phyloP scores from a whole-genome alignment of 129 eudicot species.

The Calendula officinalis region DNA sequence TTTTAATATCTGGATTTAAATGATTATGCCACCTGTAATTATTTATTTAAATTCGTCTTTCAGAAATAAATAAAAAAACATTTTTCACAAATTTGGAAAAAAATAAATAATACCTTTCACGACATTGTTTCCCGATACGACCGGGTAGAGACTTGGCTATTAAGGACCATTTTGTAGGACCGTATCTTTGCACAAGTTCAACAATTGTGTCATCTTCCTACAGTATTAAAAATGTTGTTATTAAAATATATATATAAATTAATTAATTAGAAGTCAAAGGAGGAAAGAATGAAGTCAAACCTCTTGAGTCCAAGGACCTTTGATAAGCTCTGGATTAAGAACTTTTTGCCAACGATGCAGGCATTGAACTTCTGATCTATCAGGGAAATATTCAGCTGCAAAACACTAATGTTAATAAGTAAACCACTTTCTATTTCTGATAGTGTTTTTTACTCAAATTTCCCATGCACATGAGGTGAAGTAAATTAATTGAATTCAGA shows the following conservation, averaged over 20 bases:
- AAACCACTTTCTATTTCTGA: not conserved
- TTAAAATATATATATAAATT: not conserved
- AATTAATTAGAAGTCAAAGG: constrained; percentile 10
- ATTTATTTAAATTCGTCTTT: constrained; percentile 16
- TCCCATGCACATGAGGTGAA: not conserved
- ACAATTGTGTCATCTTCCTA: constrained; percentile 94
- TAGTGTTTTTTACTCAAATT: not conserved
- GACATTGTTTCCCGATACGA: constrained; percentile 98
- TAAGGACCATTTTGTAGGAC: constrained; percentile 95
- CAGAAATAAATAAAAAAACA: not conserved
- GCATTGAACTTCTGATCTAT: constrained; percentile 97
- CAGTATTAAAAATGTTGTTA: constrained; percentile 5
- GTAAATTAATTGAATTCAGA: not conserved
- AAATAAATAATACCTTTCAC: constrained; percentile 67
- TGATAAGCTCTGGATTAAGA: constrained; percentile 94
- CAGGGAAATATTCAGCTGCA: constrained; percentile 92
- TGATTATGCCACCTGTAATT: constrained; percentile 97
- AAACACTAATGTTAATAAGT: constrained; percentile 29
- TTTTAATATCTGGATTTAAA: constrained; percentile 82
- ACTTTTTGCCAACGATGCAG: constrained; percentile 99
- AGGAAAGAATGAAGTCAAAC: constrained; percentile 36
- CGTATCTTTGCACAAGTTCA: constrained; percentile 73
- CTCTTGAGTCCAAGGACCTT: constrained; percentile 99
- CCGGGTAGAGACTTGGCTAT: constrained; percentile 95
- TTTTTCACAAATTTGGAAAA: not conserved